Base-by-base conservation (phyloP, 345 rosid species). In the Nasturtium officinale region DNA sequence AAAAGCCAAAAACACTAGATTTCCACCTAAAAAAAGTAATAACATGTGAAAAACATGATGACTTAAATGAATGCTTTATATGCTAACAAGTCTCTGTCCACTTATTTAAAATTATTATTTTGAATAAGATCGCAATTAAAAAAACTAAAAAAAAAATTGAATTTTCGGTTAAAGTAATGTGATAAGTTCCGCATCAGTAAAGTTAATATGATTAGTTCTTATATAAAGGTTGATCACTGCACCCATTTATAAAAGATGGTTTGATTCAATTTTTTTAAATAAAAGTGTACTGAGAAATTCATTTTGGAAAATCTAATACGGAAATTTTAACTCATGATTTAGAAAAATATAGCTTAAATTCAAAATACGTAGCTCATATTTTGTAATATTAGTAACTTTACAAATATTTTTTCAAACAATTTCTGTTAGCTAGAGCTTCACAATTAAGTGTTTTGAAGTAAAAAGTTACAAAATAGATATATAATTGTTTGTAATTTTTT, bases 41-140 rank as follows among this genome's bases (percentile, higher is more conserved):
- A 58, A 65, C 71, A 73, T 73, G 77, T 65, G 71, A 23, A 46
- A 55, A 52, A 73, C 71, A 73, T 73, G 77, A 46, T 56, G 71
- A 33, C 12, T n/a, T 56, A 3, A 12, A 55, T 46, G 10, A 45
- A 32, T 45, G 23, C 6, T 64, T 60, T 26, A 21, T 10, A 15
- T 37, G 30, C 38, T 12, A 67, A 60, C 46, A 53, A 26, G n/a
- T 33, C 37, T 46, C 48, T 26, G 11, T 33, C 16, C n/a, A 11
- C 18, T 26, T 3, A 25, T 53, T 40, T 6, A 16, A 65, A 3
- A 11, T 47, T 64, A 33, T 33, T 18, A 45, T 65, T 7, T 11
- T 48, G 1, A 5, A 48, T 32, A 48, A 32, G 6, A 59, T 18
- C 5, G 23, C 1, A 13, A 13, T 13, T 13, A n/a, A n/a, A 33